A percentile compares a stretch with the other conserved stretches of the same genome.
Evolutionary conservation across 2,329 filamentous ascomycete genomes (phyloP).

Genomic region (Paracorniculantispora psalliotae): DNA sequence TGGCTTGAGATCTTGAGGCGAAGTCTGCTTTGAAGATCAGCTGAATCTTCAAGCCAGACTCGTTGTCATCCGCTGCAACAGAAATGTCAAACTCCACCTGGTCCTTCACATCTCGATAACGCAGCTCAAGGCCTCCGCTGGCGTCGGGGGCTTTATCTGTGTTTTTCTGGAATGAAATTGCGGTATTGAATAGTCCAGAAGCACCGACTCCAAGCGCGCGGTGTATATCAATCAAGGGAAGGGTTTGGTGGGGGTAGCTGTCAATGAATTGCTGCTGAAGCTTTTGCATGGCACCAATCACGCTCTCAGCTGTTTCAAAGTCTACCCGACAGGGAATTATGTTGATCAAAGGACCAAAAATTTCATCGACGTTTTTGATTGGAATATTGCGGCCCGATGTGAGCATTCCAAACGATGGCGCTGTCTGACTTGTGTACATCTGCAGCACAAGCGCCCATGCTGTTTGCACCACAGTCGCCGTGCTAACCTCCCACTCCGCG

Average conservation of each 20-base stretch:
- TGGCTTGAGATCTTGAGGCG: not conserved
- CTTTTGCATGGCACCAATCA: not conserved
- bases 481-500: slow-evolving; percentile 5
- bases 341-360: slow-evolving; percentile 15
- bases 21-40: not conserved
- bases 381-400: slow-evolving; percentile 15
- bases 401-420: slow-evolving; percentile 15
- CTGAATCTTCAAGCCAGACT: not conserved
- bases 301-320: not conserved
- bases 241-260: slow-evolving; percentile 7
- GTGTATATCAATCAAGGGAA: not conserved
- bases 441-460: slow-evolving; percentile 8
- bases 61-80: not conserved
- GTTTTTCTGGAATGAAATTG: slow-evolving; percentile 7
- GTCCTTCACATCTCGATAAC: not conserved
- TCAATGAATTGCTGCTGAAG: slow-evolving; percentile 4
- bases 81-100: not conserved
- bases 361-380: slow-evolving; percentile 4
- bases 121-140: not conserved
- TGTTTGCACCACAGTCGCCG: not conserved
- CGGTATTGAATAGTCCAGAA: slow-evolving; percentile 8
- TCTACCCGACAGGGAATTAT: slow-evolving; percentile 12
- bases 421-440: not conserved
- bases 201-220: not conserved
- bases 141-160: not conserved